Conservation (phyloP, 2,329 filamentous ascomycete genomes). For the Aspergillus alliaceus region DNA sequence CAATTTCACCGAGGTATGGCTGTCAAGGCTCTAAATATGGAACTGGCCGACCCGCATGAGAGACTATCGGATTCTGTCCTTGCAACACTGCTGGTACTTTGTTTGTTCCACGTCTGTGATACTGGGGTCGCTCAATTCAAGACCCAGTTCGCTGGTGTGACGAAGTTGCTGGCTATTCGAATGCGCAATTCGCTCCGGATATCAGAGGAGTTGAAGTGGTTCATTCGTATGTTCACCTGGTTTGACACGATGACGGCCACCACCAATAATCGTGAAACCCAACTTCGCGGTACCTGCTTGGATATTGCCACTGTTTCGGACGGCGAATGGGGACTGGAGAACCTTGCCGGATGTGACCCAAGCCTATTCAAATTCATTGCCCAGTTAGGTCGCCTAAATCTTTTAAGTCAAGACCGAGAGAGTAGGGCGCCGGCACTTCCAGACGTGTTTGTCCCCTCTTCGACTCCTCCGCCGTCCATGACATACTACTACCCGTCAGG, state of each 20-base stretch:
- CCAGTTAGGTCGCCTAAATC: slow-evolving; percentile 78
- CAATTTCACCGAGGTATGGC: slow-evolving; percentile 82
- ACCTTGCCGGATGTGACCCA: slow-evolving; percentile 83
- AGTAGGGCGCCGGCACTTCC: slow-evolving; percentile 16
- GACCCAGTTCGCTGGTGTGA: slow-evolving; percentile 88
- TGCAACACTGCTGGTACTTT: slow-evolving; percentile 82
- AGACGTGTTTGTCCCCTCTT: slow-evolving; percentile 17
- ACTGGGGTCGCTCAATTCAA: slow-evolving; percentile 91
- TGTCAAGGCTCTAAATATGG: slow-evolving; percentile 78
- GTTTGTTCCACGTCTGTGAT: slow-evolving; percentile 90
- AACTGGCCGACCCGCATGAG: slow-evolving; percentile 72
- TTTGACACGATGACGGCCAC: slow-evolving; percentile 91
- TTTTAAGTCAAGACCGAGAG: slow-evolving; percentile 69
- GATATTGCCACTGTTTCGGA: slow-evolving; percentile 64
- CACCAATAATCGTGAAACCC: slow-evolving; percentile 86
- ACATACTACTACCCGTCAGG: slow-evolving; percentile 25
- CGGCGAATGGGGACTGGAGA: slow-evolving; percentile 74
- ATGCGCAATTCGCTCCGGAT: slow-evolving; percentile 60
- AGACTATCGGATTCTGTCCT: slow-evolving; percentile 83
- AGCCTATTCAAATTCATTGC: slow-evolving; percentile 83
- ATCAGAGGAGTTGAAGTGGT: slow-evolving; percentile 73
- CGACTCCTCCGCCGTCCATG: slow-evolving; percentile 36
- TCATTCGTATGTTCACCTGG: slow-evolving; percentile 89
- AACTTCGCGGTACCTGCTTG: slow-evolving; percentile 65
- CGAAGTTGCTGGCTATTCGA: slow-evolving; percentile 80